A percentile compares a stretch with the other conserved stretches of the same genome.
phyloP scores from a whole-genome alignment of 495 filamentous ascomycete species.

The Neurospora sp. region DNA sequence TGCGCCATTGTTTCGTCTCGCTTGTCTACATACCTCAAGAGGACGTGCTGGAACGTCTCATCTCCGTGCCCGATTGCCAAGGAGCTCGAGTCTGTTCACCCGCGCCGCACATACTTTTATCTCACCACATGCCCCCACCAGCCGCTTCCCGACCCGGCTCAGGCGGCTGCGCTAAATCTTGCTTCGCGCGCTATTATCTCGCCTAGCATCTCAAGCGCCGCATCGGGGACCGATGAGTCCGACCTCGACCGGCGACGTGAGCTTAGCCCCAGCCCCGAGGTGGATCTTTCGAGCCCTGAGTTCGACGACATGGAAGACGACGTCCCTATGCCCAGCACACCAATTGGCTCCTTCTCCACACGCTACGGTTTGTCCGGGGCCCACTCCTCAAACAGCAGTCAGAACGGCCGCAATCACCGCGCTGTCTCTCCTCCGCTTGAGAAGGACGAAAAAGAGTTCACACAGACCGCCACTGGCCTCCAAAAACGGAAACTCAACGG shows the following conservation, averaged over 20 bases:
- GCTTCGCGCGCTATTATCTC: constrained; percentile 54
- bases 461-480: constrained; percentile 79
- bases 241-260: constrained; percentile 62
- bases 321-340: constrained; percentile 42
- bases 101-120: constrained; percentile 92
- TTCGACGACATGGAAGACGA: constrained; percentile 65
- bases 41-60: constrained; percentile 65
- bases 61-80: constrained; percentile 84
- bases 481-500: constrained; percentile 60
- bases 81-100: constrained; percentile 83
- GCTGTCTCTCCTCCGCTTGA: constrained; percentile 80
- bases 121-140: constrained; percentile 77
- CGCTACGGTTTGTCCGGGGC: constrained; percentile 28
- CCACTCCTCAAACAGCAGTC: constrained; percentile 14
- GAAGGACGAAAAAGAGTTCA: constrained; percentile 94
- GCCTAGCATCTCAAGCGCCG: constrained; percentile 71
- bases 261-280: constrained; percentile 81
- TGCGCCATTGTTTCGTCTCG: constrained; percentile 90
- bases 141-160: constrained; percentile 65
- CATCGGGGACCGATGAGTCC: constrained; percentile 56
- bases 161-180: constrained; percentile 26
- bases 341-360: constrained; percentile 48
- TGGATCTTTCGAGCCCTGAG: constrained; percentile 81
- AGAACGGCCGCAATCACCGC: constrained; percentile 47
- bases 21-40: constrained; percentile 78